Evolutionary conservation across 441 rosid genomes (phyloP), one percentile per base, ranked within the genome.

Genomic region (Euphorbia celastroides): DNA sequence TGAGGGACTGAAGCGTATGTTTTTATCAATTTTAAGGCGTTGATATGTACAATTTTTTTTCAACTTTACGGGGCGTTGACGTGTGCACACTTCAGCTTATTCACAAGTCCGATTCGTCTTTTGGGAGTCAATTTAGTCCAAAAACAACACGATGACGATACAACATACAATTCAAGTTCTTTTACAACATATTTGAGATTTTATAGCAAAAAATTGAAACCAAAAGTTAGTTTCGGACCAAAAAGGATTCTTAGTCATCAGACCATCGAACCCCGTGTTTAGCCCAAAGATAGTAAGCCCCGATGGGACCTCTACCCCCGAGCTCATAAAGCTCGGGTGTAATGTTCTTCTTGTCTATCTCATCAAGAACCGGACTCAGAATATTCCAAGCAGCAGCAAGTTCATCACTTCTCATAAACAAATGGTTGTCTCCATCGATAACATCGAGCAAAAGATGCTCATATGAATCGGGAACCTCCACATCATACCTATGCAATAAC

Each of bases 371-470:
- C 0, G 88, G 94, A 61, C 73, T 75, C 28, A 85, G 65, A 74
- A 84, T 86, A 57, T 58, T 77, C 97, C 97, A 89, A 36, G 89
- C 88, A 11, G 88, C 90, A 6, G 85, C 82, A 30, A 88, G 87
- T 82, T 88, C 94, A 60, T 89, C 89, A 30, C 92, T 89, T 76
- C 92, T 81, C 88, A 87, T 76, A 71, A 92, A 89, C 7, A 86
- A 89, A 78, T 85, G 93, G 74, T 77, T 92, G 72, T 87, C 96
- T 25, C 96, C 93, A 46, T 89, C 91, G 16, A 92, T 74, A 48
- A 85, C 96, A 36, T 92, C 96, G 27, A 87, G 94, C 71, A 89
- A 84, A 62, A 88, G 86, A 62, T 84, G 89, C 72, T 89, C 93
- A 8, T 86, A 84, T 28, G 93, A 88, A 71, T 89, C 96, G 13